A percentile compares a stretch with the other conserved stretches of the same genome.
These are phyloP conservation scores for Colletotrichum tropicicola DNA, from an alignment of 2,329 filamentous ascomycete genomes.

Conservation along the genomic window DNA sequence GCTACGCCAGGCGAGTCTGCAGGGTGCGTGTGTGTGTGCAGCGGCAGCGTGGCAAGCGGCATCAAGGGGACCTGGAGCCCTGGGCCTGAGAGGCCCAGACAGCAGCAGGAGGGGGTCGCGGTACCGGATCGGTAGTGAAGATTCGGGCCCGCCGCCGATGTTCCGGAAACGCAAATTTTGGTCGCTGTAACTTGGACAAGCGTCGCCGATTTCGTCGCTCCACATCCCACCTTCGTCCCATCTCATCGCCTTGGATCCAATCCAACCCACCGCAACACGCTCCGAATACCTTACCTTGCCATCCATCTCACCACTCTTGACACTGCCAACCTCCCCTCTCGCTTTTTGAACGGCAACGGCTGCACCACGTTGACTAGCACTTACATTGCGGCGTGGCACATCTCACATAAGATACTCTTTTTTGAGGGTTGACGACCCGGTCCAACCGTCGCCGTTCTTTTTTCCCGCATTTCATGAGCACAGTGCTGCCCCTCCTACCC, in stretches of 20 bases:
- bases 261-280: constrained; percentile 10
- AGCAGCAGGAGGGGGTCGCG: neutral
- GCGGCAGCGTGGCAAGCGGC: neutral
- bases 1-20: neutral
- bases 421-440: constrained; percentile 17
- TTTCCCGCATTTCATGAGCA: constrained; percentile 13
- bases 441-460: constrained; percentile 20
- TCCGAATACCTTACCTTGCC: neutral
- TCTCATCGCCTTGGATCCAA: constrained; percentile 8
- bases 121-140: constrained; percentile 11
- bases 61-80: neutral
- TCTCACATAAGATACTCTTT: neutral
- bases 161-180: constrained; percentile 28
- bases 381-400: neutral
- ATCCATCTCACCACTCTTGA: constrained; percentile 7
- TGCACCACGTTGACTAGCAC: neutral
- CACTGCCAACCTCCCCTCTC: neutral
- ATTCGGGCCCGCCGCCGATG: constrained; percentile 26
- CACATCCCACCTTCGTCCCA: constrained; percentile 30
- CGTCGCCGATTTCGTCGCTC: constrained; percentile 31
- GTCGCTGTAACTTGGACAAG: constrained; percentile 20
- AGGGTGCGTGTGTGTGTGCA: too few species aligned
- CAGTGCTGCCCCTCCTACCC: constrained; percentile 20
- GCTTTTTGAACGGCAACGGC: neutral
- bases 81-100: too few species aligned